Conservation (phyloP, 2,329 filamentous ascomycete genomes). For the Trichophyton simii region DNA sequence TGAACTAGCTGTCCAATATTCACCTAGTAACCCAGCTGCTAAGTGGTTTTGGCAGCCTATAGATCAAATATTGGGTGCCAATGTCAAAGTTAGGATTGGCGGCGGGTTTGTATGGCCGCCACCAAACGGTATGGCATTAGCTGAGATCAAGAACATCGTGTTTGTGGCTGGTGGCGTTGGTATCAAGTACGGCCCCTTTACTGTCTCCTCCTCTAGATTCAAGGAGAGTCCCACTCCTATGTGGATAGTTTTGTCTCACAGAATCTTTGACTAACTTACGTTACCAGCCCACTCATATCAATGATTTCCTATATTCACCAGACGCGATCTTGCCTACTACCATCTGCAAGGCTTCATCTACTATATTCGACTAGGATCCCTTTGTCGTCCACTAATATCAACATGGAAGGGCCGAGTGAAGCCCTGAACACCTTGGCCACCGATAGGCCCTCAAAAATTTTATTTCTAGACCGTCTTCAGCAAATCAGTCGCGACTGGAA, state of each 20-base stretch:
- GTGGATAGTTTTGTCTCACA: background rate
- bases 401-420: constrained; percentile 5
- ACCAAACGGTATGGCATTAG: constrained; percentile 29
- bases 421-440: constrained; percentile 13
- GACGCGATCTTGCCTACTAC: constrained; percentile 20
- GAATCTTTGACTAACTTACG: background rate
- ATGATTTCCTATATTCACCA: constrained; percentile 53
- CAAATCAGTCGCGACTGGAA: constrained; percentile 23
- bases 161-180: constrained; percentile 74
- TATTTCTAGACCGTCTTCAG: constrained; percentile 38
- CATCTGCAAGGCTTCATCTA: constrained; percentile 41
- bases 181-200: constrained; percentile 48
- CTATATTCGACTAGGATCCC: constrained; percentile 44
- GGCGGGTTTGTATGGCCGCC: constrained; percentile 74
- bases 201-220: background rate
- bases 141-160: constrained; percentile 47
- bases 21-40: constrained; percentile 58
- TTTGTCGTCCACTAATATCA: background rate
- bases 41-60: constrained; percentile 59
- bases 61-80: constrained; percentile 44
- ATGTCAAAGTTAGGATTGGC: constrained; percentile 58
- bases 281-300: constrained; percentile 53
- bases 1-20: constrained; percentile 66
- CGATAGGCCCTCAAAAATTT: constrained; percentile 17
- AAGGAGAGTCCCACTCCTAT: no score